phyloP scores from a whole-genome alignment of 805 yeast species.

The Debaryomyces castellii region DNA sequence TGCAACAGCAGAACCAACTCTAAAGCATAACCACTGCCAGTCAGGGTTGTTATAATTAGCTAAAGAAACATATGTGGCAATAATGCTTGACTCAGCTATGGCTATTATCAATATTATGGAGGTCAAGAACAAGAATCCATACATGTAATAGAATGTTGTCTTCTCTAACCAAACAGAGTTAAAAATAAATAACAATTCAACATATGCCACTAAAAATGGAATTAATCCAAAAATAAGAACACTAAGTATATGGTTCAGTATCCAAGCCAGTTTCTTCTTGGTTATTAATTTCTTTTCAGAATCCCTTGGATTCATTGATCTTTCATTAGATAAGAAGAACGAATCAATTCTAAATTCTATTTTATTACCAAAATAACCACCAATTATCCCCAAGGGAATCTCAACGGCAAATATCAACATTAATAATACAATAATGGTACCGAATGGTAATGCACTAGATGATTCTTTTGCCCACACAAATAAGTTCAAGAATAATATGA shows the following conservation, averaged over 20 bases:
- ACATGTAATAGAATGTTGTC: conserved; percentile 74
- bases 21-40: conserved; percentile 86
- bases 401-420: conserved; percentile 62
- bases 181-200: conserved; percentile 70
- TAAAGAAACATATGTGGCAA: conserved; percentile 65
- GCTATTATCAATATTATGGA: conserved; percentile 58
- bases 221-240: conserved; percentile 61
- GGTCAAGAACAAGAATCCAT: conserved; percentile 71
- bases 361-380: conserved; percentile 57
- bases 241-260: conserved; percentile 24
- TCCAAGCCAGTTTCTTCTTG: conserved; percentile 13
- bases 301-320: neutral
- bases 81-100: conserved; percentile 68
- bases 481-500: conserved; percentile 57
- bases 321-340: conserved; percentile 9
- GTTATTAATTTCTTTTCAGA: neutral
- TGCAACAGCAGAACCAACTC: conserved; percentile 68
- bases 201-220: conserved; percentile 80
- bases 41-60: conserved; percentile 50
- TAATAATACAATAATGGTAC: conserved; percentile 64
- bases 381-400: conserved; percentile 71
- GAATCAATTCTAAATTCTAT: conserved; percentile 21
- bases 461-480: conserved; percentile 77
- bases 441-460: conserved; percentile 75
- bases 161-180: conserved; percentile 80